phyloP scores from a whole-genome alignment of 768 basidiomycete genomes.

The Amanita pallidorosea region DNA sequence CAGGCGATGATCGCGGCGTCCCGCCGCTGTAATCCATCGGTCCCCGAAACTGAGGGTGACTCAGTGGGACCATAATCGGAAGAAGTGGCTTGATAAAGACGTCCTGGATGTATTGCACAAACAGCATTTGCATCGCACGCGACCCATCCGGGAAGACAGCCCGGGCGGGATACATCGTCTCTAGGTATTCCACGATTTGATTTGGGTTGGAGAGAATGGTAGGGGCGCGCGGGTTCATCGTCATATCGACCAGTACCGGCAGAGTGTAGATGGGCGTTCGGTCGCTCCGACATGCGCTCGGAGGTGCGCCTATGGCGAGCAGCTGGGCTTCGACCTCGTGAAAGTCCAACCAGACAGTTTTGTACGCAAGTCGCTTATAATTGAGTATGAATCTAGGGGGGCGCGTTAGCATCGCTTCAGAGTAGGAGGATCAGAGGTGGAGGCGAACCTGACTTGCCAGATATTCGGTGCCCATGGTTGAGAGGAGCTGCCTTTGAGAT shows the following conservation, averaged over 20 bases:
- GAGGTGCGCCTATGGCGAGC: conserved; percentile 47
- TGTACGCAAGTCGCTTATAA: conserved; percentile 61
- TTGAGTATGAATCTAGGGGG: conserved; percentile 59
- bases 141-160: conserved; percentile 65
- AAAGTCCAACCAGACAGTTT: conserved; percentile 62
- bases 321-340: conserved; percentile 56
- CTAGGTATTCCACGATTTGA: conserved; percentile 64
- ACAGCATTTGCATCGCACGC: conserved; percentile 55
- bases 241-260: conserved; percentile 58
- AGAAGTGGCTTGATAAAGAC: conserved; percentile 55
- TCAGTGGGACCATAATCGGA: conserved; percentile 60
- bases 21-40: background rate
- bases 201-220: conserved; percentile 48
- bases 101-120: conserved; percentile 62
- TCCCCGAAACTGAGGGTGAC: conserved; percentile 41
- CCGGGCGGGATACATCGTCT: conserved; percentile 54
- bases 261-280: conserved; percentile 57
- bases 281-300: conserved; percentile 40
- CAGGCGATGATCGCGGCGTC: conserved; percentile 6
- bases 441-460: conserved; percentile 54
- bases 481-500: conserved; percentile 45
- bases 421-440: background rate
- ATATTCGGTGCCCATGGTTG: conserved; percentile 73
- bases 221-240: conserved; percentile 30
- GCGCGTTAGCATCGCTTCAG: background rate